Evolutionary conservation across 1,284 basidiomycete species (phyloP), one percentile per base, ranked within the genome.

Genomic region (Tilletia walkeri): DNA sequence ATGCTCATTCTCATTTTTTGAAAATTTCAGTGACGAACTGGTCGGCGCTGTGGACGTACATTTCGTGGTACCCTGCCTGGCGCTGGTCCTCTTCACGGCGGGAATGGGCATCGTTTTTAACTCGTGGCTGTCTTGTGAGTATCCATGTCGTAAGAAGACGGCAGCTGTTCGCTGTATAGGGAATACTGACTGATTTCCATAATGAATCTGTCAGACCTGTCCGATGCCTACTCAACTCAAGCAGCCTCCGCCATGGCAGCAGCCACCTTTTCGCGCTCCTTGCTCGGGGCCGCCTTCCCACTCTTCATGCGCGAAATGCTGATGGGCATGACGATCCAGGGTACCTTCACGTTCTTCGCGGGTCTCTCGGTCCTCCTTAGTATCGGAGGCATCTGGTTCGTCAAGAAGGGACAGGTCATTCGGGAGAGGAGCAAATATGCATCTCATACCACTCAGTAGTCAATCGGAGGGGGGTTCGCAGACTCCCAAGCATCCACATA

Each of bases 101-200:
- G 75, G 75, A 9, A 74, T 74, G 72, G 24, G 70, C 34, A 61
- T 68, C 12, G 63, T 72, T 3, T 76, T 74, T 41, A 76, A 67
- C 56, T 67, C 63, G 18, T 71, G 73, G 69, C 65, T 76, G 48
- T 68, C 75, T 5, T 76, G 59, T 63, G 59, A 63, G 59, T 63
- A 7, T 20, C 12, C 36, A 30, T 30, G 24, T 30, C 24, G 24
- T 30, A 30, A 30, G 24, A 30, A 30, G 24, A 30, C 24, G 24
- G 24, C 24, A 30, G 24, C 24, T 30, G 24, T 30, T 30, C 24
- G 24, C 24, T 30, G 24, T 30, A 30, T 30, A 30, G 24, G 24
- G 24, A 30, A 30, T 30, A 30, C 24, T 30, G 24, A 30, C 24
- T 30, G 24, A 30, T 30, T 30, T 30, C 24, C 24, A 30, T 30